Conservation (phyloP, 768 basidiomycete genomes). For the Podaxis sp. region DNA sequence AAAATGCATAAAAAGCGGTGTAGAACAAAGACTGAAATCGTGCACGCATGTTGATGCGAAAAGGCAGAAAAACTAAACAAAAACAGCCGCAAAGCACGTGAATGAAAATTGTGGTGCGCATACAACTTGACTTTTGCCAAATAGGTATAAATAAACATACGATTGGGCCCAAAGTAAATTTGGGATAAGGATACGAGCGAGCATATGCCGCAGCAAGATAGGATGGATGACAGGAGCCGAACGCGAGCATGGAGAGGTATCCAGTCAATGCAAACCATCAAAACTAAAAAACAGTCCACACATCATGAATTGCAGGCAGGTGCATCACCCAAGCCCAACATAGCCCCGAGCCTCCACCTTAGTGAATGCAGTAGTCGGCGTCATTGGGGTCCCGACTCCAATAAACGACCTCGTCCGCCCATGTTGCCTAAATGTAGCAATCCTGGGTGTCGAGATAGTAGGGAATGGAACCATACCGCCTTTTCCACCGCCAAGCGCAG, state of each 20-base stretch:
- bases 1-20: conserved; percentile 7
- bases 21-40: not conserved
- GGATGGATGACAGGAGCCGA: not conserved
- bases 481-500: not conserved
- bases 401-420: conserved; percentile 74
- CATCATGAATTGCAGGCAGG: not conserved
- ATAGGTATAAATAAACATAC: conserved; percentile 8
- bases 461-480: conserved; percentile 49
- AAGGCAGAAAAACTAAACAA: conserved; percentile 5
- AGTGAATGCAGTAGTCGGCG: conserved; percentile 78
- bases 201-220: not conserved
- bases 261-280: not conserved
- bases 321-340: conserved; percentile 44
- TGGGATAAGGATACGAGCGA: not conserved
- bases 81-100: not conserved
- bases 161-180: not conserved
- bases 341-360: conserved; percentile 84
- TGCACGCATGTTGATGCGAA: conserved; percentile 2
- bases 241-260: not conserved
- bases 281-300: not conserved
- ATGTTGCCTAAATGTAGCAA: conserved; percentile 61
- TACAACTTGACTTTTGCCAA: not conserved
- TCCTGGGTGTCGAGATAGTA: conserved; percentile 58
- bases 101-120: not conserved
- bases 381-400: conserved; percentile 59